Evolutionary conservation across 352 stramenopile species (phyloP).

Genomic region (Pythium apleroticum): DNA sequence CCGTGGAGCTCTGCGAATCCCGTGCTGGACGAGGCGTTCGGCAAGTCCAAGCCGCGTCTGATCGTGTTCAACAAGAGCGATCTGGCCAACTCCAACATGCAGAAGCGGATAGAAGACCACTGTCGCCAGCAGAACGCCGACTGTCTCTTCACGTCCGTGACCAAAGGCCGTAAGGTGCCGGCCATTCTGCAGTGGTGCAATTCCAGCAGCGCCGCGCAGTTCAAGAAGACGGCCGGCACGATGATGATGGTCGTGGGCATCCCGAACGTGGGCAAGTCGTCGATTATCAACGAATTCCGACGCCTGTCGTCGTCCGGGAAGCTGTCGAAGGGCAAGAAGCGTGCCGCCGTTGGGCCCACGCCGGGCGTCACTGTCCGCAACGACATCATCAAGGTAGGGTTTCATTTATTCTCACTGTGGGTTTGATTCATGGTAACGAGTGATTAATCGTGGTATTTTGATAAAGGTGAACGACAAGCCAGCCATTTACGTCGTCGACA

Average conservation of each 20-base stretch:
- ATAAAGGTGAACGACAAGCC: conserved; percentile 79
- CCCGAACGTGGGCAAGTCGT: conserved; percentile 91
- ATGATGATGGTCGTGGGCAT: conserved; percentile 90
- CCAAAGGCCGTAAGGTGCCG: conserved; percentile 71
- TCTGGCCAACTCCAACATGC: conserved; percentile 83
- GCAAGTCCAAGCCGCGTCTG: conserved; percentile 74
- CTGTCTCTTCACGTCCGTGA: conserved; percentile 82
- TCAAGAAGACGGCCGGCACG: conserved; percentile 80
- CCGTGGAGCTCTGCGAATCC: conserved; percentile 84
- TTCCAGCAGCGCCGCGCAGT: conserved; percentile 68
- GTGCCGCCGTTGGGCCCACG: conserved; percentile 76
- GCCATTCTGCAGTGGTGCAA: conserved; percentile 84
- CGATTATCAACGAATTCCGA: conserved; percentile 88
- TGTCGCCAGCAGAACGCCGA: conserved; percentile 46
- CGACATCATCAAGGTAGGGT: conserved; percentile 87
- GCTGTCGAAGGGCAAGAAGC: conserved; percentile 79
- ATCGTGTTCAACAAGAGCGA: conserved; percentile 90
- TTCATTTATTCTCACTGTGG: conserved; percentile 11
- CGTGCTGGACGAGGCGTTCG: conserved; percentile 72
- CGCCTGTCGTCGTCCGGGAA: conserved; percentile 69
- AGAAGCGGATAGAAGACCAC: conserved; percentile 67
- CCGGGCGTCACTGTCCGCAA: conserved; percentile 85
- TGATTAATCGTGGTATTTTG: neutral
- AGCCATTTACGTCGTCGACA: conserved; percentile 89
- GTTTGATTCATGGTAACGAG: neutral